Evolutionary conservation across 2,329 filamentous ascomycete species (phyloP).

Genomic region (Epichloe hybrida): DNA sequence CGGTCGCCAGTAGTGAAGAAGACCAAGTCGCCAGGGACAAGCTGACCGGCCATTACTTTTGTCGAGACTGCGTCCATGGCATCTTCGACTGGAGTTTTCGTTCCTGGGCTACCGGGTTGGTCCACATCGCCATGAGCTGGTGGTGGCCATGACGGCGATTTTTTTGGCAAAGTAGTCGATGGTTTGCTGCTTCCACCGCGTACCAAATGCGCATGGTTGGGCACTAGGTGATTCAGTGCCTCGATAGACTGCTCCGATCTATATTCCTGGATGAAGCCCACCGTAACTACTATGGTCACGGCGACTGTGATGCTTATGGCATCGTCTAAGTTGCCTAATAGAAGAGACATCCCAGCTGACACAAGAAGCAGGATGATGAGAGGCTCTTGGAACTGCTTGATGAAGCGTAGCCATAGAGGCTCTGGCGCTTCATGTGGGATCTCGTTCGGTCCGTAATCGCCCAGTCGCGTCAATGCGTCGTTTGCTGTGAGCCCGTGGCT

Average conservation of each 20-base stretch:
- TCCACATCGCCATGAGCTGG: slow-evolving; percentile 30
- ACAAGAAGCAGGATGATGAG: slow-evolving; percentile 83
- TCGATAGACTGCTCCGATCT: slow-evolving; percentile 95
- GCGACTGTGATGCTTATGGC: slow-evolving; percentile 90
- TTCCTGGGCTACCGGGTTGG: slow-evolving; percentile 27
- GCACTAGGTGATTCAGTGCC: slow-evolving; percentile 83
- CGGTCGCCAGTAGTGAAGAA: slow-evolving; percentile 92
- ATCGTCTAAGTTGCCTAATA: slow-evolving; percentile 90
- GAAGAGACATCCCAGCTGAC: slow-evolving; percentile 74
- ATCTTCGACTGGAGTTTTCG: slow-evolving; percentile 47
- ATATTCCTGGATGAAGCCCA: slow-evolving; percentile 96
- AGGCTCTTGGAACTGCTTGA: slow-evolving; percentile 95
- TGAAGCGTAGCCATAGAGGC: slow-evolving; percentile 84
- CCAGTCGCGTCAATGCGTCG: slow-evolving; percentile 68
- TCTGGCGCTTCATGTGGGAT: slow-evolving; percentile 88
- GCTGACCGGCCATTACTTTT: slow-evolving; percentile 73
- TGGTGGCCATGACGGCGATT: slow-evolving; percentile 35
- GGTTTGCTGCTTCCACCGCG: slow-evolving; percentile 37
- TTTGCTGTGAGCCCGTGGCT: slow-evolving; percentile 65
- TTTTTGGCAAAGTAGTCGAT: slow-evolving; percentile 18
- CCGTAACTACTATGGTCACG: slow-evolving; percentile 90
- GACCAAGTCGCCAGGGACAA: slow-evolving; percentile 87
- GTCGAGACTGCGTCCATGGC: slow-evolving; percentile 59
- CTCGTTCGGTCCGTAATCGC: slow-evolving; percentile 80
- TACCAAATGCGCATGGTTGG: slow-evolving; percentile 91